A percentile compares a stretch with the other conserved stretches of the same genome.
These are phyloP conservation scores for Cordyceps militaris DNA, from an alignment of 2,329 filamentous ascomycete genomes.

Conservation along the genomic window DNA sequence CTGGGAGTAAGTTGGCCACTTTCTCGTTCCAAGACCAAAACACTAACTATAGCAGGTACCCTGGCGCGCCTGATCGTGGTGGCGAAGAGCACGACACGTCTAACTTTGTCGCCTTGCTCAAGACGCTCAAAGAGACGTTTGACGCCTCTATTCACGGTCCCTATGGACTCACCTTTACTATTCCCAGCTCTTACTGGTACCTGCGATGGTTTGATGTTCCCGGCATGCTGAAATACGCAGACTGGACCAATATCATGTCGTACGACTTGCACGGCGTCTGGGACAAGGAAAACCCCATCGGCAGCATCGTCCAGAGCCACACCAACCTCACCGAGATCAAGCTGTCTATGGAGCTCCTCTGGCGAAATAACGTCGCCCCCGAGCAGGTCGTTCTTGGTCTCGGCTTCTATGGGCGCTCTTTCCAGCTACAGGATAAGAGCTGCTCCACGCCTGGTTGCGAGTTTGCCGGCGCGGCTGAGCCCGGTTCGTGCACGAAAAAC, in stretches of 20 bases:
- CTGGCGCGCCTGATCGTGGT: conserved; percentile 18
- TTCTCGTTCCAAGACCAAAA: no score
- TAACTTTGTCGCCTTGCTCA: conserved; percentile 20
- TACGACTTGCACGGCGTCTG: conserved; percentile 38
- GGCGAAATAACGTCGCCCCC: conserved; percentile 34
- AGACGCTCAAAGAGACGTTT: background rate
- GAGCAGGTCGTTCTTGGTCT: conserved; percentile 34
- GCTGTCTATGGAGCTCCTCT: conserved; percentile 34
- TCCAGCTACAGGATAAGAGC: conserved; percentile 15
- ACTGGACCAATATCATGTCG: conserved; percentile 21
- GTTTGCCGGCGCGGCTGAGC: conserved; percentile 9
- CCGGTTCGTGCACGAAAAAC: background rate
- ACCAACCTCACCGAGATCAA: conserved; percentile 43
- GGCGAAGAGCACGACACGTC: conserved; percentile 15
- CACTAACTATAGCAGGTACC: conserved; percentile 12
- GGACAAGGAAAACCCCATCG: conserved; percentile 29
- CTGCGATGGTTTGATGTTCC: conserved; percentile 23
- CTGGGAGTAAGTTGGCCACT: background rate
- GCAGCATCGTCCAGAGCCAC: conserved; percentile 30
- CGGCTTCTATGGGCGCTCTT: conserved; percentile 34
- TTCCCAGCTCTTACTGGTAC: conserved; percentile 23
- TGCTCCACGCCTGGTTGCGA: conserved; percentile 19
- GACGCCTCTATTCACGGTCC: conserved; percentile 11
- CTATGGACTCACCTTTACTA: conserved; percentile 18
- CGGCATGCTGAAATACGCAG: background rate